Evolutionary conservation across 768 basidiomycete species (phyloP).

Genomic region (Suillus weaverae): DNA sequence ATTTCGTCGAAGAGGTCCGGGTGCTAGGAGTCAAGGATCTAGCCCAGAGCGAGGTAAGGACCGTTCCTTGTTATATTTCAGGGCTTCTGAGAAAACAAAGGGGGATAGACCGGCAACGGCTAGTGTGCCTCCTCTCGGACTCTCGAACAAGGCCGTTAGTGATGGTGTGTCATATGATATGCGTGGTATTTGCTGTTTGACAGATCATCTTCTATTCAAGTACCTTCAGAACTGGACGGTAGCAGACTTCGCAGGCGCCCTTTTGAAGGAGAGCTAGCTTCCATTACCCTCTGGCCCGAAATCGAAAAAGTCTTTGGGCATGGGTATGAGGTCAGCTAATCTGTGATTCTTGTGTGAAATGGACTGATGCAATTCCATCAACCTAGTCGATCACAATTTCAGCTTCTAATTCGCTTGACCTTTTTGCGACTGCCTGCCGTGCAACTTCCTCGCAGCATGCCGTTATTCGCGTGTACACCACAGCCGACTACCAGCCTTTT

Average conservation of each 20-base stretch:
- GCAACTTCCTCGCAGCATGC: constrained; percentile 89
- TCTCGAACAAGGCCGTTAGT: constrained; percentile 90
- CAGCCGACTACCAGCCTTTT: constrained; percentile 65
- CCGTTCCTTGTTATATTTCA: background rate
- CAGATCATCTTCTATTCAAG: constrained; percentile 13
- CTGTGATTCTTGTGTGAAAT: background rate
- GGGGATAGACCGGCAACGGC: constrained; percentile 71
- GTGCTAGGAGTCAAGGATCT: constrained; percentile 49
- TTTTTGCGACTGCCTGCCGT: constrained; percentile 90
- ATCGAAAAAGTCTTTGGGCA: constrained; percentile 96
- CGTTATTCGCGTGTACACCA: constrained; percentile 79
- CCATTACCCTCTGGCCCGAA: constrained; percentile 94
- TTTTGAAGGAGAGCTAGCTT: constrained; percentile 88
- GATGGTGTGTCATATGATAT: constrained; percentile 47
- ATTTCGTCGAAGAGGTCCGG: constrained; percentile 69
- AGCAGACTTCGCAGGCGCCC: constrained; percentile 45
- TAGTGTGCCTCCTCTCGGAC: constrained; percentile 87
- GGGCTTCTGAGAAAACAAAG: constrained; percentile 34
- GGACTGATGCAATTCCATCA: constrained; percentile 1
- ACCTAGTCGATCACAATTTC: constrained; percentile 76
- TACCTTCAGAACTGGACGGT: constrained; percentile 17
- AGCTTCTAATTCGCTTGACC: constrained; percentile 62
- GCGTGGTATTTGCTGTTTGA: background rate
- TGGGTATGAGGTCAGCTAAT: constrained; percentile 81
- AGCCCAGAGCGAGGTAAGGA: constrained; percentile 49